These are phyloP conservation scores for Sicyos edulis DNA, from an alignment of 306 rosid species.

Conservation along the genomic window DNA sequence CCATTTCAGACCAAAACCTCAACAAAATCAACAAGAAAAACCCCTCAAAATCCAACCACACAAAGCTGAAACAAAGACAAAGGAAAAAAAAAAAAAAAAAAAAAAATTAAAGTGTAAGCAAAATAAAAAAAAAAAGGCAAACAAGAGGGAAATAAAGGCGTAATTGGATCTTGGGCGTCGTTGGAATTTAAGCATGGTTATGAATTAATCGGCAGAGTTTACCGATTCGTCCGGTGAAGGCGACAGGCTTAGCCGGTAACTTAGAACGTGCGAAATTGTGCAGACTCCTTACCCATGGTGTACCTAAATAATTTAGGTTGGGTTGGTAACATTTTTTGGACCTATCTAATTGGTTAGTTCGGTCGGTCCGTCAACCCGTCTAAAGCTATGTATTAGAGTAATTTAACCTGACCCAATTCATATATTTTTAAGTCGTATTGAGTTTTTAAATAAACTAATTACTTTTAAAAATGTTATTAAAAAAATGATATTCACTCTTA, in stretches of 20 bases:
- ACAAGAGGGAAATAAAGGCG: not conserved
- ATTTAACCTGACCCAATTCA: no score
- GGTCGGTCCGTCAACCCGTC: no score
- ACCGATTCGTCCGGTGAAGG: constrained; percentile 33
- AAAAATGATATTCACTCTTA: no score
- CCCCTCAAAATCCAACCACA: not conserved
- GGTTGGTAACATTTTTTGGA: no score
- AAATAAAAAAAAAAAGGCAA: constrained; percentile 11
- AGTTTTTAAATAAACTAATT: no score
- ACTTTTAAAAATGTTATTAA: no score
- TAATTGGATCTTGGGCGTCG: constrained; percentile 38
- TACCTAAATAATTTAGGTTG: no score
- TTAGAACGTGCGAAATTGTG: constrained; percentile 51
- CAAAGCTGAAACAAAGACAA: constrained; percentile 15
- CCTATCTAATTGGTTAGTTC: no score
- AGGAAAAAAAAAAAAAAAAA: not conserved
- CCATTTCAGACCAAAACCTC: constrained; percentile 45
- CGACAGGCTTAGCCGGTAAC: constrained; percentile 46
- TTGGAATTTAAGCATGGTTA: constrained; percentile 14
- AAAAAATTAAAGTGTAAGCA: constrained; percentile 18
- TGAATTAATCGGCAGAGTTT: constrained; percentile 21
- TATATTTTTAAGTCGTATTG: no score
- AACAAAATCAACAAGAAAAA: no score
- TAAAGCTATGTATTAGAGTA: no score
- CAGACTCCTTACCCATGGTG: not conserved